Evolutionary conservation across 192 early-diverging fungal genomes (phyloP).

Genomic region (Mortierella antarctica): DNA sequence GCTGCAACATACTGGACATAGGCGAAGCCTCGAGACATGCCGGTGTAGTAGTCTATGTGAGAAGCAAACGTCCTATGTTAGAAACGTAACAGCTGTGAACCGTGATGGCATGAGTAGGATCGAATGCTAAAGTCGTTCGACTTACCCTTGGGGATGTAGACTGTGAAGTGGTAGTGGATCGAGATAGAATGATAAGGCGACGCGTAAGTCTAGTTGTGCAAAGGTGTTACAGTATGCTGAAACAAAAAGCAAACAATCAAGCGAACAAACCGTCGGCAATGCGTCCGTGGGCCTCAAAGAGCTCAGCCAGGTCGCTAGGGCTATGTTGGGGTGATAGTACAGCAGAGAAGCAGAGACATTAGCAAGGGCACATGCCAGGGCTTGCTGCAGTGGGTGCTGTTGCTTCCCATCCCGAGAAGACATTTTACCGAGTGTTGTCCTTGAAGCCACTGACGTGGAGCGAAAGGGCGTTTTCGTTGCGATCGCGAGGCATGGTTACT

Average conservation of each 20-base stretch:
- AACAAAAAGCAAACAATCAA: too few relatives aligned
- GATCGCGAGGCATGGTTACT: slow-evolving; percentile 41
- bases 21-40: slow-evolving; percentile 40
- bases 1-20: slow-evolving; percentile 42
- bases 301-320: slow-evolving; percentile 43
- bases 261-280: slow-evolving; percentile 31
- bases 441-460: slow-evolving; percentile 52
- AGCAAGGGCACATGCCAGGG: not conserved
- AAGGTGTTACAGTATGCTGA: too few relatives aligned
- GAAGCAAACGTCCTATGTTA: not conserved
- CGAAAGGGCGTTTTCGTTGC: slow-evolving; percentile 41
- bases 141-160: slow-evolving; percentile 54
- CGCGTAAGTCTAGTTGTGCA: not conserved
- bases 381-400: too few relatives aligned
- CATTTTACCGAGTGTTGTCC: slow-evolving; percentile 44
- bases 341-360: not conserved
- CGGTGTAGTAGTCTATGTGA: slow-evolving; percentile 40
- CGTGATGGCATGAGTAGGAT: not conserved
- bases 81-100: not conserved
- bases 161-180: not conserved
- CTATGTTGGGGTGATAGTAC: not conserved
- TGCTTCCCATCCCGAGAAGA: not conserved
- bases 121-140: not conserved
- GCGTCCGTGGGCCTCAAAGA: slow-evolving; percentile 40
- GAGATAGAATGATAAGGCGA: not conserved